phyloP scores from a whole-genome alignment of 2,329 filamentous ascomycete genomes.

The Cucurbitaria berberidis region DNA sequence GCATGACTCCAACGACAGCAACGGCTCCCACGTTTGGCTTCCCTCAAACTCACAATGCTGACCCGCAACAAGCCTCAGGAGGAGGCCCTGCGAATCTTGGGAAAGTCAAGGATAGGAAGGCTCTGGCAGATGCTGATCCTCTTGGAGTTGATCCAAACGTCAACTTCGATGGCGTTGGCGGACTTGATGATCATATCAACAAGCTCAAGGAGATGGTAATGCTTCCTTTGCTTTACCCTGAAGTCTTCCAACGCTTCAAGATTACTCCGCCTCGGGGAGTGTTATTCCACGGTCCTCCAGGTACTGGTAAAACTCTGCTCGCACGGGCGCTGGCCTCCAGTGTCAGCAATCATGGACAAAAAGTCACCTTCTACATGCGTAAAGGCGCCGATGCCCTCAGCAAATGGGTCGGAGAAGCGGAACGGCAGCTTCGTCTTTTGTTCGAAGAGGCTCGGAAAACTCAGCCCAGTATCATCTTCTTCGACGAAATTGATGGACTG shows the following conservation, averaged over 20 bases:
- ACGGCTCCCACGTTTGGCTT: conserved; percentile 59
- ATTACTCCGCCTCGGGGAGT: conserved; percentile 95
- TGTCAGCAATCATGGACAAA: conserved; percentile 84
- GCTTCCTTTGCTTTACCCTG: conserved; percentile 89
- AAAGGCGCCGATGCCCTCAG: conserved; percentile 97
- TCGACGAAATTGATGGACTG: conserved; percentile 97
- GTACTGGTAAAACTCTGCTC: conserved; percentile 96
- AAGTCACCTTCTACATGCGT: conserved; percentile 99
- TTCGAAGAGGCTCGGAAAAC: conserved; percentile 96
- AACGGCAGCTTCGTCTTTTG: conserved; percentile 88
- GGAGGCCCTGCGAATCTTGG: conserved; percentile 82
- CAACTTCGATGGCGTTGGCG: conserved; percentile 92
- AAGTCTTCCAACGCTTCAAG: conserved; percentile 89
- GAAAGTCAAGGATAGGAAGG: conserved; percentile 91
- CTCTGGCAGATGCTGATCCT: conserved; percentile 90
- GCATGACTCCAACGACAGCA: conserved; percentile 65
- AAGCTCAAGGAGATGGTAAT: conserved; percentile 99
- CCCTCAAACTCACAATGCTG: conserved; percentile 63
- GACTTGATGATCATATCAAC: conserved; percentile 90
- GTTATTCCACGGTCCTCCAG: conserved; percentile 93
- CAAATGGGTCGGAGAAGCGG: conserved; percentile 98
- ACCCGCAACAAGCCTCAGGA: conserved; percentile 60
- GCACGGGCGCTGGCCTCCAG: conserved; percentile 91
- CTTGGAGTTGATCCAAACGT: conserved; percentile 91
- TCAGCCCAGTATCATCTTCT: conserved; percentile 99